Conservation (phyloP, 257 asterid genomes). For the Thymus mandschuricus region DNA sequence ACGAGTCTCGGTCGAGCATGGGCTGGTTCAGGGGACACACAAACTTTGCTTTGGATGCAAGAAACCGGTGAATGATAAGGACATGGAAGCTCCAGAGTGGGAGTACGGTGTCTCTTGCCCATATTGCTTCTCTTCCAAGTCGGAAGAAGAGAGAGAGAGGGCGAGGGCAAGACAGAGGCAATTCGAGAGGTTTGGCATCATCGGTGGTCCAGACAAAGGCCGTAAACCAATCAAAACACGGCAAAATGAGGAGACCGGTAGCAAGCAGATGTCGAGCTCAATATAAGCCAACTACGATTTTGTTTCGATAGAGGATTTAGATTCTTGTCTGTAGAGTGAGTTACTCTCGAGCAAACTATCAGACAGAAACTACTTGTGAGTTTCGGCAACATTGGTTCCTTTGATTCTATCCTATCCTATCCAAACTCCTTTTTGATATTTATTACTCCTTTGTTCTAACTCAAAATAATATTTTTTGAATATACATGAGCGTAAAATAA, state of each 20-base stretch:
- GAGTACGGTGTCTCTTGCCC: constrained; percentile 92
- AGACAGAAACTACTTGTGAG: too few relatives aligned
- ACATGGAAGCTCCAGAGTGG: constrained; percentile 91
- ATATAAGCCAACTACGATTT: constrained; percentile 14
- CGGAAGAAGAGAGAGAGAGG: constrained; percentile 94
- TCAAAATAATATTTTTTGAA: too few relatives aligned
- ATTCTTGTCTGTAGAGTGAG: background rate
- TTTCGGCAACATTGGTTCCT: background rate
- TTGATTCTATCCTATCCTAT: background rate
- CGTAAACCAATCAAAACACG: constrained; percentile 53
- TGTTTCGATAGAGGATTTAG: background rate
- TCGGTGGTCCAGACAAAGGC: constrained; percentile 97
- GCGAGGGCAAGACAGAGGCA: constrained; percentile 91
- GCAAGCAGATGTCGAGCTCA: constrained; percentile 44
- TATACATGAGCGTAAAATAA: too few relatives aligned
- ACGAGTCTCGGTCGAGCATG: constrained; percentile 95
- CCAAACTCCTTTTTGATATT: background rate
- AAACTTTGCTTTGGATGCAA: constrained; percentile 97
- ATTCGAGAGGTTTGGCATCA: constrained; percentile 85
- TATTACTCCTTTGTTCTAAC: too few relatives aligned
- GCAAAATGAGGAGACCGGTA: constrained; percentile 25
- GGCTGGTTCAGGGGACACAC: constrained; percentile 77
- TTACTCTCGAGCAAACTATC: background rate
- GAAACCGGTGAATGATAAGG: constrained; percentile 83
- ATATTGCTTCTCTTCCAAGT: constrained; percentile 75